Evolutionary conservation across 176 grass and related monocot species (phyloP).

Genomic region (Eleusine coracana): DNA sequence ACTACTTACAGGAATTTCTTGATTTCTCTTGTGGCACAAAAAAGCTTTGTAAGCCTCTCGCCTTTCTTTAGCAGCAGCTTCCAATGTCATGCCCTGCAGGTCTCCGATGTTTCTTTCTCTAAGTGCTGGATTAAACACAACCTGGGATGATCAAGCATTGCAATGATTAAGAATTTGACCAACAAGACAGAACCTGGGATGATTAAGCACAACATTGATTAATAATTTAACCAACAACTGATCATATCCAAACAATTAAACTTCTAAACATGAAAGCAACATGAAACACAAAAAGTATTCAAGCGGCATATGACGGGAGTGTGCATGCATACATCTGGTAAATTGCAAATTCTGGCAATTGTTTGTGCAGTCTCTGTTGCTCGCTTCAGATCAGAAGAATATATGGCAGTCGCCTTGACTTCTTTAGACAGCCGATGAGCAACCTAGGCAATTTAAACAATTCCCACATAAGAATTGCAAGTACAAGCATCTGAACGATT

Average conservation of each 20-base stretch:
- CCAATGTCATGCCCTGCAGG: constrained; percentile 73
- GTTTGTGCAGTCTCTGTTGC: constrained; percentile 74
- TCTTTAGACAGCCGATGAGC: constrained; percentile 71
- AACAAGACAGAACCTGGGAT: constrained; percentile 51
- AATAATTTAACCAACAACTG: constrained; percentile 23
- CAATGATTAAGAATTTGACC: constrained; percentile 15
- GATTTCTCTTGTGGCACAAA: constrained; percentile 65
- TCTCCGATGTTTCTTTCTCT: constrained; percentile 86
- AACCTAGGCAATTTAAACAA: constrained; percentile 53
- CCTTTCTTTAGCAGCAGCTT: constrained; percentile 61
- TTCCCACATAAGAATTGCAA: constrained; percentile 47
- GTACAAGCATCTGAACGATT: neutral
- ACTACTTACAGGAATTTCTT: constrained; percentile 74
- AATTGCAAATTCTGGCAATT: constrained; percentile 65
- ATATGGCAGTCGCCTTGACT: constrained; percentile 66
- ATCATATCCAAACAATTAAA: constrained; percentile 18
- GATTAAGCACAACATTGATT: neutral
- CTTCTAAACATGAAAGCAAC: neutral
- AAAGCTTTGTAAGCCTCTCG: constrained; percentile 76
- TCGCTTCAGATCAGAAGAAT: constrained; percentile 91
- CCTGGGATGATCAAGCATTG: constrained; percentile 30
- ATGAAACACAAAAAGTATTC: neutral
- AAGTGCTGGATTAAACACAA: constrained; percentile 62
- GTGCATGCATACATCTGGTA: constrained; percentile 64
- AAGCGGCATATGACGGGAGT: constrained; percentile 1